Evolutionary conservation across 1,139 yeast species (phyloP), one percentile per base, ranked within the genome.

Genomic region (Suhomyces atakaporum): DNA sequence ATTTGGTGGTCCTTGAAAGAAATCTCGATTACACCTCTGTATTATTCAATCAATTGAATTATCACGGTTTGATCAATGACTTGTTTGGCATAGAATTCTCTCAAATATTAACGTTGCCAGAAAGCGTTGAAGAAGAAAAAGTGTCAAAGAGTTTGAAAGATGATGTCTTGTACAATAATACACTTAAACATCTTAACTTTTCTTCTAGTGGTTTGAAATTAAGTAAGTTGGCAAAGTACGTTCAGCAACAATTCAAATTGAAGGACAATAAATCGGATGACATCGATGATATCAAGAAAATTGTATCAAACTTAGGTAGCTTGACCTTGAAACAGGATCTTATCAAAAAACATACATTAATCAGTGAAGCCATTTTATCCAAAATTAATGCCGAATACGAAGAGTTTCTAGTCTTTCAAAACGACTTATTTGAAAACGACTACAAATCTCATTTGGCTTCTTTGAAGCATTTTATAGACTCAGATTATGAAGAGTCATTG

Each of bases 51-150:
- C 97, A 92, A 51, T 63, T 89, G 47, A 85, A 88, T 2, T 92
- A 90, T 54, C 73, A 78, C 23, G 98, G 98, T 0, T 66, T 92
- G 10, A 67, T 89, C 15, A 90, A 87, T 54, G 96, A 89, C 53
- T 59, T 81, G 16, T 71, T 80, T 49, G 77, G 75, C 3, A 63
- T 80, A 3, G 25, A 35, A 5, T 39, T 39, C 20, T 15, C 34
- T 5, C 39, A 35, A 25, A 32, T 39, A 4, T 63, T 69, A 3
- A 48, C 57, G 7, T 47, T 59, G 7, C 63, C 51, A 6, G 54
- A 50, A 12, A 50, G 46, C 5, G 12, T 26, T 3, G 28, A 21
- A 2, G 30, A 31, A 10, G 33, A 28, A 15, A 19, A 22, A 19
- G 18, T 33, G 29, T 25, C 32, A 7, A 31, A 24, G 11, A 39